Percentiles rank a stretch among this genome's conserved stretches.
These are phyloP conservation scores for Ophiostoma pallidulum DNA, from an alignment of 2,329 filamentous ascomycete species.

Conservation along the genomic window DNA sequence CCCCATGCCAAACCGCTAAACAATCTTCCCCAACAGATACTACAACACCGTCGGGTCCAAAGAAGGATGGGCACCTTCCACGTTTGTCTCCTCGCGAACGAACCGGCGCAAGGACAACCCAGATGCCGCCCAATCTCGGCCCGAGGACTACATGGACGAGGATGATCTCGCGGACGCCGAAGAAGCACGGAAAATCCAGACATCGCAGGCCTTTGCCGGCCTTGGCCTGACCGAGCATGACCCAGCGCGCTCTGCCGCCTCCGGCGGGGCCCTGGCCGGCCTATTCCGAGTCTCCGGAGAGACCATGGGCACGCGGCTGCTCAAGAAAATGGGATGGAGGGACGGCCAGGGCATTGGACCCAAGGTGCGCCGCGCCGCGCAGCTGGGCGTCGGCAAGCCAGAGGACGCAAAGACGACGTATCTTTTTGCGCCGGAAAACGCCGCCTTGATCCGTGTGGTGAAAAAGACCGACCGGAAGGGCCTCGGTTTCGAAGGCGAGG, in stretches of 20 bases:
- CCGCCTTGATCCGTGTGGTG: constrained; percentile 55
- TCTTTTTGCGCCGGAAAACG: constrained; percentile 79
- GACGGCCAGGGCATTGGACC: constrained; percentile 89
- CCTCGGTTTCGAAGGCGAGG: constrained; percentile 55
- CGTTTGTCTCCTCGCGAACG: constrained; percentile 81
- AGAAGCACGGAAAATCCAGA: constrained; percentile 66
- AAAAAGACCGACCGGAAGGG: constrained; percentile 62
- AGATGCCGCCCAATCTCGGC: constrained; percentile 47
- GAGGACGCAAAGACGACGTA: constrained; percentile 41
- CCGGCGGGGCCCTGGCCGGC: constrained; percentile 47
- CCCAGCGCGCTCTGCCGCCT: constrained; percentile 32
- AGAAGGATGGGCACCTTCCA: constrained; percentile 90
- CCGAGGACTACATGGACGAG: constrained; percentile 96
- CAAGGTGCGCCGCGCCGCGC: constrained; percentile 66
- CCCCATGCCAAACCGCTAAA: background rate
- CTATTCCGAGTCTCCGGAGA: constrained; percentile 65
- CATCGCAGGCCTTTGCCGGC: constrained; percentile 62
- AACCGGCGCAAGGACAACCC: constrained; percentile 62
- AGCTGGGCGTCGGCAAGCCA: constrained; percentile 46
- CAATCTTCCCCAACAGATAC: constrained; percentile 56
- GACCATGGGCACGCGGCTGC: constrained; percentile 75
- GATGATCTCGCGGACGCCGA: constrained; percentile 85
- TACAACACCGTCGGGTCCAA: constrained; percentile 98
- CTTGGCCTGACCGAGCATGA: constrained; percentile 59
- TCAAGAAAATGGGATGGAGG: constrained; percentile 93